These are phyloP conservation scores for Talaromyces sp. DNA, from an alignment of 2,329 filamentous ascomycete species.

Conservation along the genomic window DNA sequence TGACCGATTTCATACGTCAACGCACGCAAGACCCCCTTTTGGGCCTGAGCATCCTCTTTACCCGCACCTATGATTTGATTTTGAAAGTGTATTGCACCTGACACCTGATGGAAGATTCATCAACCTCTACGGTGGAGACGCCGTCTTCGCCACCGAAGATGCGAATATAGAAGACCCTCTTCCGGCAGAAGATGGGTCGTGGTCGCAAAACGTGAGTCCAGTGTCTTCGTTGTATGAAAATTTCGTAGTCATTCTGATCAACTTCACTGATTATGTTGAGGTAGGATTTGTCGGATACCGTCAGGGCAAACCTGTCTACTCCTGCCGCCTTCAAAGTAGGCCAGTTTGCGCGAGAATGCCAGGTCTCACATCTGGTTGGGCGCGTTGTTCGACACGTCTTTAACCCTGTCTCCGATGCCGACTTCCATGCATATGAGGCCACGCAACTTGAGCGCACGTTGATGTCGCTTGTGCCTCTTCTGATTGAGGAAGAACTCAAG, in stretches of 20 bases:
- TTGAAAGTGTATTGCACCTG: background rate
- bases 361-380: background rate
- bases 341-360: background rate
- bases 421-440: background rate
- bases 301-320: background rate
- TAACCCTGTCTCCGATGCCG: background rate
- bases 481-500: background rate
- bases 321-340: background rate
- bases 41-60: background rate
- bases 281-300: background rate
- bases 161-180: background rate
- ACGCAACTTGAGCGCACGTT: background rate
- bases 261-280: background rate
- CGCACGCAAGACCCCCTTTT: background rate
- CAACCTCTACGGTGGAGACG: background rate
- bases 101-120: background rate
- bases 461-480: background rate
- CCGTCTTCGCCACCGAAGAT: background rate
- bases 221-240: background rate
- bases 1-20: background rate
- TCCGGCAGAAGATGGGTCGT: background rate
- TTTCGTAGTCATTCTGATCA: background rate
- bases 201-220: background rate
- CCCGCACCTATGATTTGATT: background rate
- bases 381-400: background rate